phyloP scores from a whole-genome alignment of 2,329 filamentous ascomycete genomes.

The Verticillium albo-atrum region DNA sequence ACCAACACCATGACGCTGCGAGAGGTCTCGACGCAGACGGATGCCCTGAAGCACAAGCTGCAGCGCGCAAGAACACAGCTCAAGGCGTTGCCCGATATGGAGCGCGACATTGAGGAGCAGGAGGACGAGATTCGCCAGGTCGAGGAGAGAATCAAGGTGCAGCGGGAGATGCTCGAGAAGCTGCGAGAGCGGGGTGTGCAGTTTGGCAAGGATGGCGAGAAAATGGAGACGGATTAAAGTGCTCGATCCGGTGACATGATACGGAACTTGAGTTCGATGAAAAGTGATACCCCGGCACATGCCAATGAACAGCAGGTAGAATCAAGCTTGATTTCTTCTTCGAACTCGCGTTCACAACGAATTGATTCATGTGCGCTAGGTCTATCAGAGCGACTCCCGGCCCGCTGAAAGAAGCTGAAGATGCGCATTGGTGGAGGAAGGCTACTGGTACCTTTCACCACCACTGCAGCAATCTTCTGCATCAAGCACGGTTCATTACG shows the following conservation, averaged over 20 bases:
- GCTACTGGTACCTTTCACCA: no score
- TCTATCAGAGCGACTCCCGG: no score
- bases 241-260: background rate
- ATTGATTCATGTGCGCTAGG: no score
- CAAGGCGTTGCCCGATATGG: constrained; percentile 64
- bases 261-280: background rate
- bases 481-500: no score
- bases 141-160: constrained; percentile 57
- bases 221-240: constrained; percentile 32
- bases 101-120: constrained; percentile 63
- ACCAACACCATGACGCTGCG: constrained; percentile 49
- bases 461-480: no score
- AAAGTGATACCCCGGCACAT: background rate
- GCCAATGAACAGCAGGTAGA: no score
- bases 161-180: constrained; percentile 53
- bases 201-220: constrained; percentile 32
- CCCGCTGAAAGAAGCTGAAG: no score
- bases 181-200: constrained; percentile 46
- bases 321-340: no score
- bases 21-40: constrained; percentile 73
- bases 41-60: constrained; percentile 76
- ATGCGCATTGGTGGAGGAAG: no score
- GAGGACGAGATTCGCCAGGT: constrained; percentile 64
- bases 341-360: no score
- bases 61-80: constrained; percentile 69